Base-by-base conservation (phyloP, 2,329 filamentous ascomycete species). In the Neofusicoccum ribis region DNA sequence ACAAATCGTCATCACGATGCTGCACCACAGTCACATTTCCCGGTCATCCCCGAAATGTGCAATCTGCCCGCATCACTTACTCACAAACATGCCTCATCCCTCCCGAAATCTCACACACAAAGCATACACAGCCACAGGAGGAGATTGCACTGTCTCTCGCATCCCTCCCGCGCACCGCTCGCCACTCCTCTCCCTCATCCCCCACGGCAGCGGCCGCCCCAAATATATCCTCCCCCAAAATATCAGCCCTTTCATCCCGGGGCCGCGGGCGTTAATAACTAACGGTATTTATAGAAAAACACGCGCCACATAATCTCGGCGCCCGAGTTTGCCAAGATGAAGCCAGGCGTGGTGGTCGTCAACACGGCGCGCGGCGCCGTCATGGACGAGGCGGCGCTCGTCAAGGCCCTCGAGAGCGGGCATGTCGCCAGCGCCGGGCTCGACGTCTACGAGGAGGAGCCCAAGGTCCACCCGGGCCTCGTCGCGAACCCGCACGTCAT, bases 361-460 rank as follows among this genome's bases (percentile, higher is more conserved):
- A 96, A 95, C 79, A 94, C 92, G 0, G 91, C 92, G 9, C 88
- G 92, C 17, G 92, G 92, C 27, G 91, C 91, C 36, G 87, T 95
- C 64, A 90, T 96, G 72, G 89, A 96, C 71, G 92, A 96, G 77
- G 88, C 83, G 6, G 92, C 91, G 1, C 85, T 96, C 7, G 92
- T 93, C 5, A 80, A 87, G 50, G 91, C 91, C 1, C 82, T 96
- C 1, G 84, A 89, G 20, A 83, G 80, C 15, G 91, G 91, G 6
- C 86, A 87, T 66, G 90, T 96, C 47, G 84, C 84, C 69, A 89
- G 87, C 11, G 88, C 82, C 14, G 92, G 92, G 1, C 82, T 96
- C 5, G 92, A 96, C 74, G 92, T 96, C 58, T 96, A 88, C 72
- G 92, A 96, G 74, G 83, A 93, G 43, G 92, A 96, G 77, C 92